These are phyloP conservation scores for Spathaspora hagerdaliae DNA, from an alignment of 805 yeast genomes.

Conservation along the genomic window DNA sequence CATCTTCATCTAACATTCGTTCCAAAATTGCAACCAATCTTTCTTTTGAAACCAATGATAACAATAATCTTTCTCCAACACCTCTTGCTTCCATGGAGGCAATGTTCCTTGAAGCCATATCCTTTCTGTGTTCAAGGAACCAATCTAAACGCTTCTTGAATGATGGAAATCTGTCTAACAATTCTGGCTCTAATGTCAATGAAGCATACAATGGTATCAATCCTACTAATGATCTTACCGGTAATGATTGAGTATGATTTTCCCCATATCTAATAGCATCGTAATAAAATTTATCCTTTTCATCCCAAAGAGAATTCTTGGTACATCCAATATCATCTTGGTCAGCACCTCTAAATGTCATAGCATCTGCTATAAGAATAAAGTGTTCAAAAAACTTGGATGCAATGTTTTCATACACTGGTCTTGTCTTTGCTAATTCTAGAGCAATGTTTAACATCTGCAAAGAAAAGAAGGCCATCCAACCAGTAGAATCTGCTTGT, in stretches of 20 bases:
- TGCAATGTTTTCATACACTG: constrained; percentile 90
- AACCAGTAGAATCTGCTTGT: constrained; percentile 94
- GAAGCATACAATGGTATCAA: constrained; percentile 88
- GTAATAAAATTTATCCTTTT: constrained; percentile 80
- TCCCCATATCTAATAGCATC: constrained; percentile 88
- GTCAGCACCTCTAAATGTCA: constrained; percentile 60
- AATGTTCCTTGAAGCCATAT: constrained; percentile 74
- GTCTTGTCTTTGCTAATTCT: constrained; percentile 80
- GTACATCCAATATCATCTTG: constrained; percentile 39
- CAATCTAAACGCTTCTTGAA: constrained; percentile 81
- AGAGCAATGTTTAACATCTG: constrained; percentile 91
- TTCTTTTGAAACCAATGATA: constrained; percentile 78
- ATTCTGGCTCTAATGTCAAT: constrained; percentile 80
- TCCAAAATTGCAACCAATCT: constrained; percentile 70
- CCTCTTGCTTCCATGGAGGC: constrained; percentile 82
- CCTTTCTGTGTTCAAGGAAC: constrained; percentile 69
- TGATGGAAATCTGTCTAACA: constrained; percentile 71
- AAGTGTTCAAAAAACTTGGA: constrained; percentile 93
- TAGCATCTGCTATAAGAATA: constrained; percentile 86
- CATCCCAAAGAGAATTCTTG: constrained; percentile 81
- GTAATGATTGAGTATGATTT: constrained; percentile 59
- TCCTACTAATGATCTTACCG: constrained; percentile 87
- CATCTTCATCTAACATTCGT: constrained; percentile 81
- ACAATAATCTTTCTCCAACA: constrained; percentile 72
- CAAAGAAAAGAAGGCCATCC: constrained; percentile 93